Evolutionary conservation across 306 rosid species (phyloP).

Genomic region (Erythrophleum fordii): DNA sequence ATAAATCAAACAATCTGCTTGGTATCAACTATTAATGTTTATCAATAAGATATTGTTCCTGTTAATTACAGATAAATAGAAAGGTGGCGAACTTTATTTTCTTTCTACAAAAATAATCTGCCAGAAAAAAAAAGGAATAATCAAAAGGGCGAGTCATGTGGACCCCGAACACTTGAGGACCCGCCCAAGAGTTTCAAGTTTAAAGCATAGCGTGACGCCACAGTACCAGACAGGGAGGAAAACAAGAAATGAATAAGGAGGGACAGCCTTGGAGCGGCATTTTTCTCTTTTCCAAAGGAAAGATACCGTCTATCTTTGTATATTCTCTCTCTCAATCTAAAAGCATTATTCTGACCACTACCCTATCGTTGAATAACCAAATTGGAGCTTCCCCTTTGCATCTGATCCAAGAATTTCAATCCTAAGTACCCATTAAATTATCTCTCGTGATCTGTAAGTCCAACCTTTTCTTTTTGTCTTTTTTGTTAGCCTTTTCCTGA

Average conservation of each 20-base stretch:
- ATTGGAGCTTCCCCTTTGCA: constrained; percentile 37
- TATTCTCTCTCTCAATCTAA: constrained; percentile 28
- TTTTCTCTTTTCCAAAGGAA: constrained; percentile 56
- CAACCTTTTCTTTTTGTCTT: constrained; percentile 43
- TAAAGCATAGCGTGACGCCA: constrained; percentile 43
- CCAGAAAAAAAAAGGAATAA: not conserved
- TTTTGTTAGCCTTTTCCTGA: constrained; percentile 37
- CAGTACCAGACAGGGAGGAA: constrained; percentile 1
- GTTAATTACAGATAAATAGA: too few relatives aligned
- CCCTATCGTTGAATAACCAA: constrained; percentile 44
- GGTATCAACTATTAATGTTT: too few relatives aligned
- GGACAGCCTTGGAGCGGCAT: constrained; percentile 37
- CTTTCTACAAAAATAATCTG: too few relatives aligned
- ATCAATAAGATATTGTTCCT: too few relatives aligned
- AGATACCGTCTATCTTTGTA: constrained; percentile 43
- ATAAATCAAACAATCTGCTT: too few relatives aligned
- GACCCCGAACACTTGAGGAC: constrained; percentile 38
- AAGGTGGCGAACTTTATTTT: too few relatives aligned
- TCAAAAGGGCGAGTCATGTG: not conserved
- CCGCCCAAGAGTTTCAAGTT: constrained; percentile 59
- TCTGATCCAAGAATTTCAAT: constrained; percentile 65
- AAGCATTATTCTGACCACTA: not conserved
- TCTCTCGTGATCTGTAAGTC: constrained; percentile 69
- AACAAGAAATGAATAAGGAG: not conserved
- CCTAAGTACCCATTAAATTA: constrained; percentile 32